Evolutionary conservation across 441 rosid species (phyloP).

Genomic region (Pelargonium fulgidum): DNA sequence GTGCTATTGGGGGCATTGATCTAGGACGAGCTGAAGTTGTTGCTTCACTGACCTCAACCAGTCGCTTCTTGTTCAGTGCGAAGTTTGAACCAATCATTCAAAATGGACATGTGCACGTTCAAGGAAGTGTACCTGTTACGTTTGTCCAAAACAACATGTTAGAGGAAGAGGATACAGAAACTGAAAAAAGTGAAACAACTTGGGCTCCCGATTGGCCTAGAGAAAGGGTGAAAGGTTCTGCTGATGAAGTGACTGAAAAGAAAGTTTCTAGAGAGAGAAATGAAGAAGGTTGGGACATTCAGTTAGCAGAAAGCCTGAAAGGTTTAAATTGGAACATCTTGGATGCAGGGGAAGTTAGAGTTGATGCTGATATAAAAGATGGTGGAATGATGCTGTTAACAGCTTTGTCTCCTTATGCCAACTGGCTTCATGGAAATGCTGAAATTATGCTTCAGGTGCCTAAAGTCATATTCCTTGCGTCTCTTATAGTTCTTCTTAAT

Average conservation of each 20-base stretch:
- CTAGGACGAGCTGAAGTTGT: conserved; percentile 97
- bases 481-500: neutral
- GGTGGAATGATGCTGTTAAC: conserved; percentile 98
- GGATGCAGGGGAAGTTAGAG: conserved; percentile 91
- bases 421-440: conserved; percentile 97
- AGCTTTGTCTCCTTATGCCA: conserved; percentile 87
- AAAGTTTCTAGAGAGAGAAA: conserved; percentile 62
- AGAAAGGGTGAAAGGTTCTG: conserved; percentile 53
- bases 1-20: conserved; percentile 93
- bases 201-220: conserved; percentile 76
- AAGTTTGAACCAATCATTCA: conserved; percentile 85
- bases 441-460: conserved; percentile 89
- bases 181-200: conserved; percentile 45
- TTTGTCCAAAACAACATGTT: conserved; percentile 51
- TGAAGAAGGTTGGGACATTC: conserved; percentile 92
- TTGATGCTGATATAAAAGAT: conserved; percentile 96
- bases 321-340: conserved; percentile 83
- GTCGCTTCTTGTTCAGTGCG: conserved; percentile 94
- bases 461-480: conserved; percentile 14
- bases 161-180: conserved; percentile 63
- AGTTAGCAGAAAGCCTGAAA: conserved; percentile 81
- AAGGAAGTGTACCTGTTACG: conserved; percentile 89
- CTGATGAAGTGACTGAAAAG: conserved; percentile 48
- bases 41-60: conserved; percentile 84
- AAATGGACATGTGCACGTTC: conserved; percentile 91